Conservation (phyloP, 1,139 yeast species). For the Entelexis paramagnoliae region DNA sequence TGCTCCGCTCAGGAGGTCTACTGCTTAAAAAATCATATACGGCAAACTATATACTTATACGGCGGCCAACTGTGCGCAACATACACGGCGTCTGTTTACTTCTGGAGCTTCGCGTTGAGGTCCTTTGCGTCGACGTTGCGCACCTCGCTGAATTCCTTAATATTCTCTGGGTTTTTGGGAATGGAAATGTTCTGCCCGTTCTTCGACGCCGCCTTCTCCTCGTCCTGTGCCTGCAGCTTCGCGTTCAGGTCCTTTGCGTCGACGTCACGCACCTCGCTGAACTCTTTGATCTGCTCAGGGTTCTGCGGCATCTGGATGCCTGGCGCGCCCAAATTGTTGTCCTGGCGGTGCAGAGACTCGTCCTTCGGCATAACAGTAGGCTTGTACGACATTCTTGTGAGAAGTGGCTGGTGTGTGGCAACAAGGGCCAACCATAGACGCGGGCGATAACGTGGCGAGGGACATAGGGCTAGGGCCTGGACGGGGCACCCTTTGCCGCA, state of each 20-base stretch:
- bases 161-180: conserved; percentile 26
- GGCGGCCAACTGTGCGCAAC: neutral
- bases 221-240: conserved; percentile 20
- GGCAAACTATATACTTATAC: neutral
- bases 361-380: conserved; percentile 30
- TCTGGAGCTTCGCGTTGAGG: conserved; percentile 26
- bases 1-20: no score
- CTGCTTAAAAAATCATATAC: no score
- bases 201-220: conserved; percentile 15
- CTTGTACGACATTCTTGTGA: conserved; percentile 17
- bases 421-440: neutral
- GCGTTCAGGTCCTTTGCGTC: conserved; percentile 30
- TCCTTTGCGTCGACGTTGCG: conserved; percentile 28
- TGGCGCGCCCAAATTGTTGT: conserved; percentile 25
- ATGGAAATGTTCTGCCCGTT: conserved; percentile 27
- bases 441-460: neutral
- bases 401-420: conserved; percentile 1
- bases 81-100: neutral
- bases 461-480: neutral
- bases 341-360: conserved; percentile 20
- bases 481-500: neutral
- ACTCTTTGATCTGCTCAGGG: conserved; percentile 27
- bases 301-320: conserved; percentile 28
- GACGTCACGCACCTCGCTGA: conserved; percentile 27
- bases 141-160: conserved; percentile 27